These are phyloP conservation scores for Podospora sp. DNA, from an alignment of 495 filamentous ascomycete species.

Conservation along the genomic window DNA sequence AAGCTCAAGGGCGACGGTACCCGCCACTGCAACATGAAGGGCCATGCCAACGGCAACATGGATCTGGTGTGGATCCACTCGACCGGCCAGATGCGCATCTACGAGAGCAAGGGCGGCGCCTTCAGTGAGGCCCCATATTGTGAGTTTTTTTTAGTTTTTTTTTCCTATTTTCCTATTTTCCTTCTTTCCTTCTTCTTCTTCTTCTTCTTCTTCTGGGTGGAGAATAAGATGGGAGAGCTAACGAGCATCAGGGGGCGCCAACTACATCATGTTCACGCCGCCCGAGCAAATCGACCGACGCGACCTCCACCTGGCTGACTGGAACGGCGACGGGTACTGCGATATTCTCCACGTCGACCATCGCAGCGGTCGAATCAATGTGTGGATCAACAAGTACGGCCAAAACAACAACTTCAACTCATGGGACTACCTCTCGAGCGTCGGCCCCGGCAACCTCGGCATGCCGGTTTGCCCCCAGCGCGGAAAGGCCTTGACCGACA, in stretches of 20 bases:
- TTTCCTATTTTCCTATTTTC: no score
- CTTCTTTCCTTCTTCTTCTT: no score
- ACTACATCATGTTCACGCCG: slow-evolving; percentile 13
- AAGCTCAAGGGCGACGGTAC: slow-evolving; percentile 26
- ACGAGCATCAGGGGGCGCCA: no score
- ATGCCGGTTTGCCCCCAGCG: slow-evolving; percentile 24
- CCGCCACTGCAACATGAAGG: slow-evolving; percentile 28
- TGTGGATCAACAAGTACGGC: slow-evolving; percentile 27
- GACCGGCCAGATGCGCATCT: not conserved
- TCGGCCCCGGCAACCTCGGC: no score
- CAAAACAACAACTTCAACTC: no score
- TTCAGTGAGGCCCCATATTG: not conserved
- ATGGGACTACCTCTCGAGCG: no score
- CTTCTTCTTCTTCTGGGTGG: no score
- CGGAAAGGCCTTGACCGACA: slow-evolving; percentile 30
- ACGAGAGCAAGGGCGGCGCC: not conserved
- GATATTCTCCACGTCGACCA: slow-evolving; percentile 33
- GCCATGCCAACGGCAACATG: not conserved
- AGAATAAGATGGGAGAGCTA: no score
- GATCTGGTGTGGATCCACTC: not conserved
- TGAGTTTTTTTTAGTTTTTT: no score
- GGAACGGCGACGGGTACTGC: slow-evolving; percentile 35
- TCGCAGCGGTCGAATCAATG: slow-evolving; percentile 19
- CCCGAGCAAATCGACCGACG: slow-evolving; percentile 23
- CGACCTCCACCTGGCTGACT: slow-evolving; percentile 34